These are phyloP conservation scores for Aspergillus cristatus DNA, from an alignment of 495 filamentous ascomycete species.

Conservation along the genomic window DNA sequence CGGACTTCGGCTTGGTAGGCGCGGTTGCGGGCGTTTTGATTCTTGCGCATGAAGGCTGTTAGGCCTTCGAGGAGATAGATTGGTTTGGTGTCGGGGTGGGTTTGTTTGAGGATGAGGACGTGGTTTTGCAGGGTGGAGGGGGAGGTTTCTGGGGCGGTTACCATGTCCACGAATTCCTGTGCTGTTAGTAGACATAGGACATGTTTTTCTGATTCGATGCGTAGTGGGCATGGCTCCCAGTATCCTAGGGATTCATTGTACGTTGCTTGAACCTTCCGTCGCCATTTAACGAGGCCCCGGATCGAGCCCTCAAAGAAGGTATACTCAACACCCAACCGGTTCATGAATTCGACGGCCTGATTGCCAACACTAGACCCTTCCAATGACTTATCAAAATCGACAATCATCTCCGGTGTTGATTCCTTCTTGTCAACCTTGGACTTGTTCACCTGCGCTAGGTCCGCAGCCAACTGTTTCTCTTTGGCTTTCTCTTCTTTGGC, in stretches of 20 bases:
- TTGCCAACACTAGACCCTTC: conserved; percentile 36
- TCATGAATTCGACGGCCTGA: conserved; percentile 44
- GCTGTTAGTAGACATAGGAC: conserved; percentile 58
- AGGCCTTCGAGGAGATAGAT: conserved; percentile 79
- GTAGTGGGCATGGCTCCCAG: conserved; percentile 55
- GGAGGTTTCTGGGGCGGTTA: conserved; percentile 25
- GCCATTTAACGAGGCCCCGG: conserved; percentile 62
- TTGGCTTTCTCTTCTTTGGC: conserved; percentile 47
- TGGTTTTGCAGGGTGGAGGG: conserved; percentile 49
- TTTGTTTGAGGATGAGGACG: conserved; percentile 43
- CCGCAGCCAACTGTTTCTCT: conserved; percentile 58
- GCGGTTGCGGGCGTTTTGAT: conserved; percentile 55
- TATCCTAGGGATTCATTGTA: conserved; percentile 53
- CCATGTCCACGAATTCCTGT: conserved; percentile 58
- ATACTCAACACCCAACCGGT: conserved; percentile 48
- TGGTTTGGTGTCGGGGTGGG: conserved; percentile 42
- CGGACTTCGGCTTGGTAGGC: conserved; percentile 58
- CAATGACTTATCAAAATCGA: conserved; percentile 57
- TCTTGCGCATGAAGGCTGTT: conserved; percentile 57
- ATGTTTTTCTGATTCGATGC: conserved; percentile 56
- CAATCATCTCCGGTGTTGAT: conserved; percentile 74
- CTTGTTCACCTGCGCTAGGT: conserved; percentile 68
- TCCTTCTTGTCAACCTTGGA: conserved; percentile 67
- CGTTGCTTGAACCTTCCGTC: conserved; percentile 53
- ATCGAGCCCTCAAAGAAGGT: conserved; percentile 41